These are phyloP conservation scores for Penicillium oxalicum DNA, from an alignment of 2,329 filamentous ascomycete genomes.

Conservation along the genomic window DNA sequence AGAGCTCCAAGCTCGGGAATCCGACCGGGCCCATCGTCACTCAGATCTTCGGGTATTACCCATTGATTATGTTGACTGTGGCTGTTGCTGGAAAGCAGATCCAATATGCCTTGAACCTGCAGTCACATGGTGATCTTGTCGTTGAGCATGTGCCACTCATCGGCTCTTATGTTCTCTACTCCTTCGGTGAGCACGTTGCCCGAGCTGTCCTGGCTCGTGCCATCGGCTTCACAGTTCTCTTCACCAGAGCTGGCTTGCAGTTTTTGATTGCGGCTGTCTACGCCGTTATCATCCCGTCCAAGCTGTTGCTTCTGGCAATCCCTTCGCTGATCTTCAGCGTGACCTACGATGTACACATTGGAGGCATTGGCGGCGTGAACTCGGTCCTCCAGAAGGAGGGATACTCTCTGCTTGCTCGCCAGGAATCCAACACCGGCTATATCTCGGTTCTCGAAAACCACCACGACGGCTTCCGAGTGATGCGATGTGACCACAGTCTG, in stretches of 20 bases:
- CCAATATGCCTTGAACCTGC: slow-evolving; percentile 53
- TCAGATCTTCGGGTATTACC: slow-evolving; percentile 67
- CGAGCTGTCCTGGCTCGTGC: slow-evolving; percentile 40
- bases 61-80: slow-evolving; percentile 59
- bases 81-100: slow-evolving; percentile 60
- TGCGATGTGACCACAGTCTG: slow-evolving; percentile 91
- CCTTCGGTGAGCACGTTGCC: slow-evolving; percentile 39
- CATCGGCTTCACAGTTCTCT: slow-evolving; percentile 57
- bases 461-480: slow-evolving; percentile 64
- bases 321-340: slow-evolving; percentile 62
- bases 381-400: slow-evolving; percentile 57
- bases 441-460: slow-evolving; percentile 79
- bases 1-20: slow-evolving; percentile 62
- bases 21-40: slow-evolving; percentile 68
- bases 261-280: slow-evolving; percentile 61
- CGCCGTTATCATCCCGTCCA: slow-evolving; percentile 62
- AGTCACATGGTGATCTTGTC: slow-evolving; percentile 50
- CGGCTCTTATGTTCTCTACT: slow-evolving; percentile 61
- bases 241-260: slow-evolving; percentile 68
- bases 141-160: slow-evolving; percentile 61
- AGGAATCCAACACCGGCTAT: slow-evolving; percentile 86
- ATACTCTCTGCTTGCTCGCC: slow-evolving; percentile 71
- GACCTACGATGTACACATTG: slow-evolving; percentile 67
- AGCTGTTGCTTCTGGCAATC: slow-evolving; percentile 58
- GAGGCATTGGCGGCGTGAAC: slow-evolving; percentile 60